Conservation (phyloP, 371 early-diverging fungal species). For the Circinella minor region DNA sequence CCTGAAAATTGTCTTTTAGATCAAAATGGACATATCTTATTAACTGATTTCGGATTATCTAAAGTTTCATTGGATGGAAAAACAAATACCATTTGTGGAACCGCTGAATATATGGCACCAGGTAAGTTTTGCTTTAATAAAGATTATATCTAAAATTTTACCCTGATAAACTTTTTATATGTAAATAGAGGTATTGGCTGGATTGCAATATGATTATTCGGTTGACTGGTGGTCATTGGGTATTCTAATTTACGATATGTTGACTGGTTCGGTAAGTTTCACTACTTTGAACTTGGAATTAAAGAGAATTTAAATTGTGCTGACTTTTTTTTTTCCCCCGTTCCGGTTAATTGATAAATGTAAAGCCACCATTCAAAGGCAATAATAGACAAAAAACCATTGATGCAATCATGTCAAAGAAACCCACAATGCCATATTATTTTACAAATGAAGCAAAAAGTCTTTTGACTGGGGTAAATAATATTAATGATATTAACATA, state of each 20-base stretch:
- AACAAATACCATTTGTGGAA: conserved; percentile 93
- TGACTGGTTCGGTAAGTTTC: conserved; percentile 68
- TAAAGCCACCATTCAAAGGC: conserved; percentile 76
- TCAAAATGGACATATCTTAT: conserved; percentile 77
- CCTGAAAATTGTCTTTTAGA: conserved; percentile 91
- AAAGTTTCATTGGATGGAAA: conserved; percentile 70
- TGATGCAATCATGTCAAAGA: conserved; percentile 78
- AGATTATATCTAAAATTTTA: too few relatives aligned
- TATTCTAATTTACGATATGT: conserved; percentile 89
- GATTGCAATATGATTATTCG: conserved; percentile 81
- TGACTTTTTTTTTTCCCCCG: not conserved
- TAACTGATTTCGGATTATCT: conserved; percentile 93
- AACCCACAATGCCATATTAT: conserved; percentile 75
- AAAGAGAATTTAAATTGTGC: not conserved
- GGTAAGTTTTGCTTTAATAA: conserved; percentile 20
- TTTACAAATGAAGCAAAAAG: conserved; percentile 71
- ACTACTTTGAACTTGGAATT: not conserved
- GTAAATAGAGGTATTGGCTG: conserved; percentile 74
- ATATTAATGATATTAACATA: too few relatives aligned
- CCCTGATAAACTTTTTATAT: not conserved
- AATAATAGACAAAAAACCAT: conserved; percentile 79
- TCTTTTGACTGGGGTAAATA: conserved; percentile 47
- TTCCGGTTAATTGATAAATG: not conserved
- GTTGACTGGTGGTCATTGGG: conserved; percentile 98
- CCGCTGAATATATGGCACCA: conserved; percentile 81